phyloP scores from a whole-genome alignment of 176 grass and related monocot genomes.

The Carex kokanica region DNA sequence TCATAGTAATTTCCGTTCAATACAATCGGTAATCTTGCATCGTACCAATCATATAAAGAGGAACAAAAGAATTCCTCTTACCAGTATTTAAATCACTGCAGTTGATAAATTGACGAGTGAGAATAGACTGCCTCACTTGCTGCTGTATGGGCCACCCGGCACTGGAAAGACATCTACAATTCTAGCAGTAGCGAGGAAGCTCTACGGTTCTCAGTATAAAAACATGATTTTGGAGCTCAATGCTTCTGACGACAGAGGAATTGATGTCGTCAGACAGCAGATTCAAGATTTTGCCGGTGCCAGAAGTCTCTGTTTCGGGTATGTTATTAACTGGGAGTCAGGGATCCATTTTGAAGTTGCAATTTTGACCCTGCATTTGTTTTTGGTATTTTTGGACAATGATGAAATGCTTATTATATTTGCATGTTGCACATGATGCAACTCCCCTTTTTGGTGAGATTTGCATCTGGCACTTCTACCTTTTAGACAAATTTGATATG shows the following conservation, averaged over 20 bases:
- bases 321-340: conserved; percentile 9
- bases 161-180: conserved; percentile 94
- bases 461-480: neutral
- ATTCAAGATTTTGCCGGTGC: conserved; percentile 88
- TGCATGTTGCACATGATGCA: neutral
- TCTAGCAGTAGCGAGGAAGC: conserved; percentile 84
- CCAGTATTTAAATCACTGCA: neutral
- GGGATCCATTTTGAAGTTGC: neutral
- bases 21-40: neutral
- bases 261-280: conserved; percentile 93
- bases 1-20: neutral
- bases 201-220: conserved; percentile 80
- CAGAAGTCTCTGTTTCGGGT: conserved; percentile 82
- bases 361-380: neutral
- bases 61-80: neutral
- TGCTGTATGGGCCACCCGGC: conserved; percentile 83
- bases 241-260: conserved; percentile 86
- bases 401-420: neutral
- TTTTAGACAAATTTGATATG: neutral
- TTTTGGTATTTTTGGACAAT: neutral
- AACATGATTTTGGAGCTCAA: conserved; percentile 99
- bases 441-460: neutral
- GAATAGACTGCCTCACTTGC: conserved; percentile 83
- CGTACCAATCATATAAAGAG: neutral
- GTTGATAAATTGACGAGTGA: conserved; percentile 89